Percentiles rank a stretch among this genome's conserved stretches.
These are phyloP conservation scores for Coniosporium apollinis DNA, from an alignment of 495 filamentous ascomycete genomes.

Conservation along the genomic window DNA sequence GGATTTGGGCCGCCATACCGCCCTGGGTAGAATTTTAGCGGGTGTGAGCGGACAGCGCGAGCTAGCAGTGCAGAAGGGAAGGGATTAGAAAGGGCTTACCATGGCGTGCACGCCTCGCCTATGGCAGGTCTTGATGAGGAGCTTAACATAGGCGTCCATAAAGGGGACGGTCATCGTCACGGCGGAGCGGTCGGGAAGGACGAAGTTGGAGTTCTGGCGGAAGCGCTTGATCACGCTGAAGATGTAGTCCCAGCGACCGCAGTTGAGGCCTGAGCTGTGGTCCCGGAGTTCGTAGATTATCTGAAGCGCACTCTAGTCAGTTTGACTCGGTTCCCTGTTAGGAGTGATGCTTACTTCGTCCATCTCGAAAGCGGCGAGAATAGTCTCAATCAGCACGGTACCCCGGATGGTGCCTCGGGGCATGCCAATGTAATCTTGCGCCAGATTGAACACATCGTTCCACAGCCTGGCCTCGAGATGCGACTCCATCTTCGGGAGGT, in stretches of 20 bases:
- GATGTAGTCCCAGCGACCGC: slow-evolving; percentile 99
- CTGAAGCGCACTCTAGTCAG: too few relatives aligned
- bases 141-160: slow-evolving; percentile 94
- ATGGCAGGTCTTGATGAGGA: slow-evolving; percentile 96
- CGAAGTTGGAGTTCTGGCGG: slow-evolving; percentile 80
- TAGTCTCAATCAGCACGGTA: slow-evolving; percentile 96
- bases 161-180: slow-evolving; percentile 98
- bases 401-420: slow-evolving; percentile 83
- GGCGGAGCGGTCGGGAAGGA: slow-evolving; percentile 76
- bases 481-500: slow-evolving; percentile 98
- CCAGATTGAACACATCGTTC: slow-evolving; percentile 98
- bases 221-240: slow-evolving; percentile 99
- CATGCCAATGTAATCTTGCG: slow-evolving; percentile 82
- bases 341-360: slow-evolving; percentile 59
- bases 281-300: slow-evolving; percentile 99
- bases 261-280: slow-evolving; percentile 93
- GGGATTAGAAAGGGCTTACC: slow-evolving; percentile 23
- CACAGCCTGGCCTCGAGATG: slow-evolving; percentile 93
- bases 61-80: too few relatives aligned
- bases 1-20: slow-evolving; percentile 98
- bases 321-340: too few relatives aligned
- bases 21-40: slow-evolving; percentile 38
- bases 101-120: slow-evolving; percentile 91
- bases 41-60: too few relatives aligned
- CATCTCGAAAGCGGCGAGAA: slow-evolving; percentile 99